Conservation (phyloP, 352 stramenopile species). For the Globisporangium uncinulatum region DNA sequence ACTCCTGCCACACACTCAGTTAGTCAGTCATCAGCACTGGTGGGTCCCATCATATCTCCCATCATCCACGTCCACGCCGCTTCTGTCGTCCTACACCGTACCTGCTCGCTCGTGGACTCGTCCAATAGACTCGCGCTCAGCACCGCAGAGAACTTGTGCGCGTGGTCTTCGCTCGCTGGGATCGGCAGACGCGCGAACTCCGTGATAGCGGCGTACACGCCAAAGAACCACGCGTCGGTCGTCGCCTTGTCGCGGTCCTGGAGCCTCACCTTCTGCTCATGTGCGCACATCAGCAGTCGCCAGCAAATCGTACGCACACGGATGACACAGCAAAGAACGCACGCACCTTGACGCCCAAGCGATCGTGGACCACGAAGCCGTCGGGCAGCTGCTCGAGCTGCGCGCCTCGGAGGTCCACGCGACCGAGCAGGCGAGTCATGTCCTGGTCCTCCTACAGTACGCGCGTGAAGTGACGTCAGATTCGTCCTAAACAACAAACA, state of each 20-base stretch:
- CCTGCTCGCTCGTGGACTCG: constrained; percentile 50
- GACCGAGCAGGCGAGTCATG: constrained; percentile 54
- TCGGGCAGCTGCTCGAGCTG: constrained; percentile 70
- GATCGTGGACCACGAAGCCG: constrained; percentile 70
- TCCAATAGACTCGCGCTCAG: constrained; percentile 50
- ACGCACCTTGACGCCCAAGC: constrained; percentile 33
- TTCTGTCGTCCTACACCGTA: constrained; percentile 5
- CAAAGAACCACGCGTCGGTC: constrained; percentile 75
- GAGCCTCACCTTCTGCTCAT: constrained; percentile 55
- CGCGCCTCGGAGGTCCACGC: constrained; percentile 46
- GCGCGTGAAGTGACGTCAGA: too few species aligned
- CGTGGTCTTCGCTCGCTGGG: constrained; percentile 27
- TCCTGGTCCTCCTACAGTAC: constrained; percentile 51
- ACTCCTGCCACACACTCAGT: constrained; percentile 32
- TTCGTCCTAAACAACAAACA: background rate
- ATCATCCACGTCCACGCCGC: constrained; percentile 3
- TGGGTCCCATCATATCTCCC: too few species aligned
- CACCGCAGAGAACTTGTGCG: constrained; percentile 42
- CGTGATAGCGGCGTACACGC: constrained; percentile 68
- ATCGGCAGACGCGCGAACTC: constrained; percentile 49
- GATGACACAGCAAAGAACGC: background rate
- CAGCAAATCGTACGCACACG: background rate
- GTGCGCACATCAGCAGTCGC: too few species aligned
- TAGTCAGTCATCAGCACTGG: background rate
- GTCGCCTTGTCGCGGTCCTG: constrained; percentile 75